Base-by-base conservation (phyloP, 371 early-diverging fungal species). In the Choanephora cucurbitarum region DNA sequence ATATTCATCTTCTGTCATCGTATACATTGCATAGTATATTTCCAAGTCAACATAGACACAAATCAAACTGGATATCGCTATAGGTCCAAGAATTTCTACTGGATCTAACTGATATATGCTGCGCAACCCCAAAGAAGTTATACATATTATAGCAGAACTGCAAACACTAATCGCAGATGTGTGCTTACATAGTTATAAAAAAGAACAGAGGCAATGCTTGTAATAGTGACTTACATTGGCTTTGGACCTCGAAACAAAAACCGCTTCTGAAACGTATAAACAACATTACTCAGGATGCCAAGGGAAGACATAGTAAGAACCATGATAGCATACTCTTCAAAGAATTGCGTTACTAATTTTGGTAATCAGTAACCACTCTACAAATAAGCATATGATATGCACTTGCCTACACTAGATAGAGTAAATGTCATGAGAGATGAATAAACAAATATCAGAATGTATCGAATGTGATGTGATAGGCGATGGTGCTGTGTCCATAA, bases 401-500 rank as follows among this genome's bases (percentile, higher is more conserved):
- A 54, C 57, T 31, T 71, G 66, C 74, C 62, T 34, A 74, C 33
- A 28, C 65, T 67, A 22, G 69, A 64, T 13, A 74, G 49, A 34
- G 68, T 66, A 28, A 71, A 48, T 0, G 66, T 59, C 44, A 66
- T 60, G 0, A 69, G 45, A 4, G 64, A 23, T 0, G 74, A 72
- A 28, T 66, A 72, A 1, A 74, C 33, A 4, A 41, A 39, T 17
- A 77, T 46, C 11, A 69, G 22, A 11, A 59, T 48, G 14, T 47
- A 43, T 13, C 68, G 67, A 19, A 50, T 57, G 5, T 31, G 23
- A 7, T 21, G 23, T 11, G 73, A 64, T n/a, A 78, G 17, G 33
- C 70, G 70, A 18, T 70, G 70, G 39, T 78, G 72, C 11, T 69
- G 66, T 19, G 65, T 48, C 78, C 78, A 78, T 19, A 78, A 55